Base-by-base conservation (phyloP, 352 stramenopile species). In the Paralagenidium karlingii region DNA sequence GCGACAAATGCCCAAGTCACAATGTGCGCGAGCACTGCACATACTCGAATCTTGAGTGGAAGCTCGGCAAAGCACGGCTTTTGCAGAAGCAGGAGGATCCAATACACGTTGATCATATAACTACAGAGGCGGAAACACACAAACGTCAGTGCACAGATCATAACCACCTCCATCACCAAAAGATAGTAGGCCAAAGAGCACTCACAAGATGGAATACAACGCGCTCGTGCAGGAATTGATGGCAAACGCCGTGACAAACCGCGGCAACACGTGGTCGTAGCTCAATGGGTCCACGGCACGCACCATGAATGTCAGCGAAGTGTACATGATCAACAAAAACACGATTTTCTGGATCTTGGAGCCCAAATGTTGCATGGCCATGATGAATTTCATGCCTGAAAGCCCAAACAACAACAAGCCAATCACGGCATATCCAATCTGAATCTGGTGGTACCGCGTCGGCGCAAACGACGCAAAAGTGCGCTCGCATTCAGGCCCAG, bases 181-280 rank as follows among this genome's bases (percentile, higher is more conserved):
- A n/a, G n/a, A n/a, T n/a, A n/a, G n/a, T n/a, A n/a, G n/a, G n/a
- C n/a, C n/a, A n/a, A n/a, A n/a, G n/a, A n/a, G n/a, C n/a, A n/a
- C n/a, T n/a, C n/a, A 36, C 30, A 36, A 77, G 40, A 81, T 60
- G 1, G 66, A 68, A 53, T 64, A 76, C 15, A 81, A 45, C 37
- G 66, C 55, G 4, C 63, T 63, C 3, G 69, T 83, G 30, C 69
- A 83, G 24, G 67, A 63, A 45, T 83, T 53, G 7, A 61, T 49
- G 39, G 79, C 45, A 30, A 79, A 77, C 3, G 56, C 53, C 7
- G 40, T 37, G 21, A 81, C 24, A 0, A 63, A 51, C 0, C 57
- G 51, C 4, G 69, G 66, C 1, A 69, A 40, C 25, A 64, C 61
- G 40, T 75, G 54, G 8, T 53, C 62, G 43, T 81, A 83, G 41